Percentiles rank a stretch among this genome's conserved stretches.
phyloP scores from a whole-genome alignment of 805 yeast species.

The Pichia rugopelliculosa region DNA sequence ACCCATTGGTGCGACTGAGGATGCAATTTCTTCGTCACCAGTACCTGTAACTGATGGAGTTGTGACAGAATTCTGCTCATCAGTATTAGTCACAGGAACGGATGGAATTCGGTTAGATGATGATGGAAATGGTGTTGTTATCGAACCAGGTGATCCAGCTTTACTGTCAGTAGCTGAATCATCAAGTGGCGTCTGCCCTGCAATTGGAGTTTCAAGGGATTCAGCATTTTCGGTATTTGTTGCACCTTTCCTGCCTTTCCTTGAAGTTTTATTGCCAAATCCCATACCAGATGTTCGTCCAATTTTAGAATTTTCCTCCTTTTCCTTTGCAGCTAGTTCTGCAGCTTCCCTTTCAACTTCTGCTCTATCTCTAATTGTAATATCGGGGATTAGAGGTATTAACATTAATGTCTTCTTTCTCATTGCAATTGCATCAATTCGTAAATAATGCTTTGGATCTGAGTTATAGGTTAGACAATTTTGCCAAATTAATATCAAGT shows the following conservation, averaged over 20 bases:
- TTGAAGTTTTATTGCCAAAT: conserved; percentile 26
- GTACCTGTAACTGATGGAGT: neutral
- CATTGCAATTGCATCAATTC: conserved; percentile 95
- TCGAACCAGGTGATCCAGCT: neutral
- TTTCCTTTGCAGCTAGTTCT: conserved; percentile 28
- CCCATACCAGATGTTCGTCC: conserved; percentile 29
- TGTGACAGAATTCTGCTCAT: neutral
- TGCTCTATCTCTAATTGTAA: conserved; percentile 61
- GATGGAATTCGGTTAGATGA: neutral
- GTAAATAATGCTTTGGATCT: conserved; percentile 84
- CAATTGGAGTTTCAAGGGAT: neutral
- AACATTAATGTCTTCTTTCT: conserved; percentile 75
- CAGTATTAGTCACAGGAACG: too few species aligned
- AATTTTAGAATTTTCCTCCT: conserved; percentile 22
- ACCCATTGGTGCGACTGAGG: neutral
- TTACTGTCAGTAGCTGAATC: neutral
- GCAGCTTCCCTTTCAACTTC: conserved; percentile 66
- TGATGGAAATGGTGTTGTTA: neutral
- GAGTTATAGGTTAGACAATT: conserved; percentile 90
- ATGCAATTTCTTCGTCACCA: conserved; percentile 4
- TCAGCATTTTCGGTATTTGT: conserved; percentile 8
- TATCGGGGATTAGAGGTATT: conserved; percentile 84
- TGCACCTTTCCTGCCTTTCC: conserved; percentile 34
- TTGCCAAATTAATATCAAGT: conserved; percentile 89
- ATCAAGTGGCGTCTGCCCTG: neutral